phyloP scores from a whole-genome alignment of 441 rosid species.

The Mallotus japonicus region DNA sequence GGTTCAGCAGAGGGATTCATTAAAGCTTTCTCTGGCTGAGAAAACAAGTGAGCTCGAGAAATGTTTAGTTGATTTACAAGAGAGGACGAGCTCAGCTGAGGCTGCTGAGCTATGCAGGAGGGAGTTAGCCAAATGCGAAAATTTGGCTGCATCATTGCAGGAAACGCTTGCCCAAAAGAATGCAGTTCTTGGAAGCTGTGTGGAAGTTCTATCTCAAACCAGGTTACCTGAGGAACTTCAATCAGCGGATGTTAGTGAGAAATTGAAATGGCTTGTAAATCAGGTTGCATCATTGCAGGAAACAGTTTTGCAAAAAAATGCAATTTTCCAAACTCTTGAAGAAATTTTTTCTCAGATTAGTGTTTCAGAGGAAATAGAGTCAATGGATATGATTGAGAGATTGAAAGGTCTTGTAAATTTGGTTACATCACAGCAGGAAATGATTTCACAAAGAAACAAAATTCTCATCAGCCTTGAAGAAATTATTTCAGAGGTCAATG shows the following conservation, averaged over 20 bases:
- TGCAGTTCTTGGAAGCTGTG: slow-evolving; percentile 50
- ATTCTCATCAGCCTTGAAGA: slow-evolving; percentile 54
- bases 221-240: slow-evolving; percentile 59
- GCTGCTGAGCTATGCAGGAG: slow-evolving; percentile 53
- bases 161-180: slow-evolving; percentile 53
- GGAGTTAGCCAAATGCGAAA: slow-evolving; percentile 56
- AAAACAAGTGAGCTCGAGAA: slow-evolving; percentile 72
- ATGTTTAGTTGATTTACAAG: slow-evolving; percentile 58
- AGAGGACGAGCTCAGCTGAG: slow-evolving; percentile 56
- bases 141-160: slow-evolving; percentile 55
- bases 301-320: slow-evolving; percentile 42
- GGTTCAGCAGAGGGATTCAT: slow-evolving; percentile 84
- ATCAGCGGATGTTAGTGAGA: slow-evolving; percentile 51
- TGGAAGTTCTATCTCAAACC: slow-evolving; percentile 44
- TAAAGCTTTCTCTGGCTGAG: slow-evolving; percentile 74
- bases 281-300: slow-evolving; percentile 60
- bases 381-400: slow-evolving; percentile 51
- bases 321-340: slow-evolving; percentile 51
- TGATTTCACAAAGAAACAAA: slow-evolving; percentile 45
- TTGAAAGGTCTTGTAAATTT: slow-evolving; percentile 55
- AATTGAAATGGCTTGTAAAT: slow-evolving; percentile 58
- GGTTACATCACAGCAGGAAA: slow-evolving; percentile 64
- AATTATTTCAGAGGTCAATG: slow-evolving; percentile 42
- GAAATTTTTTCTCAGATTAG: slow-evolving; percentile 44
- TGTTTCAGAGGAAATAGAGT: slow-evolving; percentile 54